Base-by-base conservation (phyloP, 768 basidiomycete species). In the Kockovaella imperatae region DNA sequence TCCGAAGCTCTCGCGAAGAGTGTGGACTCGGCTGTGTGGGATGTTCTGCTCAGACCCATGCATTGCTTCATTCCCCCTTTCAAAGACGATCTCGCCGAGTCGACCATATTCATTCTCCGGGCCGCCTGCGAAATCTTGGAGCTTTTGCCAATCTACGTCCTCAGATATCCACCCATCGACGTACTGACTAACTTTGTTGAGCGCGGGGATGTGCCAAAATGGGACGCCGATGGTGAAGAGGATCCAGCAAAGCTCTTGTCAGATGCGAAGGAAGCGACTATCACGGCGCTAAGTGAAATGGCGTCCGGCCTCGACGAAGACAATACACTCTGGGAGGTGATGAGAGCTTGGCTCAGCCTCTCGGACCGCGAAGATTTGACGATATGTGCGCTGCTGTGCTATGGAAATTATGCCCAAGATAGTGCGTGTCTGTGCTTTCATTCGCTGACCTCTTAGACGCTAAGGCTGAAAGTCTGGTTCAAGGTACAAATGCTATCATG, bases 331-430 rank as follows among this genome's bases (percentile, higher is more conserved):
- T 64, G 59, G 59, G 13, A 18, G 2, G 21, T 36, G 28, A 62
- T 67, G 62, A 23, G 39, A 11, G 17, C 7, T 21, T 64, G 60
- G 67, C 31, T 60, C 14, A 21, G 21, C 13, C 31, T 24, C 3
- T 35, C 17, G 4, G 44, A 45, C 1, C 47, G 64, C n/a, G 45
- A 46, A 2, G 64, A 65, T 47, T 50, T 63, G 3, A 42, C 53
- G 3, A 42, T 42, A 8, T 60, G 57, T 32, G 67, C 60, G 7
- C 45, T 62, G 26, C 43, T 66, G 15, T 52, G 51, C n/a, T 58
- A 53, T 23, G 67, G 64, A 3, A 69, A 69, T 45, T 36, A 28
- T 8, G 53, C 52, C n/a, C 30, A 47, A 30, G 53, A 56, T 38
- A 62, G 64, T 67, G 39, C 36, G 64, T 53, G 13, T 28, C 30